Base-by-base conservation (phyloP, 495 filamentous ascomycete genomes). In the Elaphomyces granulatus region DNA sequence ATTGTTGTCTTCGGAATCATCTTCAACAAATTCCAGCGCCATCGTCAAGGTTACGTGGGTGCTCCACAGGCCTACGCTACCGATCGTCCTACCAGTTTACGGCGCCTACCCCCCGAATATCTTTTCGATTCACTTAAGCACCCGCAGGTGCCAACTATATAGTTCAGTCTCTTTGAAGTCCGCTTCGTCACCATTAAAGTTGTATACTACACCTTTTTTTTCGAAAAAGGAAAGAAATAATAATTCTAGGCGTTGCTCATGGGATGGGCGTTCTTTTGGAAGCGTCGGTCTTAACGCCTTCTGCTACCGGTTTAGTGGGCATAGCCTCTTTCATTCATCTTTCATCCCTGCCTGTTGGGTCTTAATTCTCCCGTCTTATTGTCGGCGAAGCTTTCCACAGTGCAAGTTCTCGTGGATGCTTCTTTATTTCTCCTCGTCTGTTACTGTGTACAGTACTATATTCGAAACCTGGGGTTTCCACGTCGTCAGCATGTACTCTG, bases 1-100 rank as follows among this genome's bases (percentile, higher is more conserved):
- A 75, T 99, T 36, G 87, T 99, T 40, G 72, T 83, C 16, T 71
- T 76, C 20, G 90, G 90, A 41, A 71, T 96, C 40, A 63, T 93
- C 40, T 65, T 85, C 20, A 87, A 94, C 54, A 79, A 86, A 40
- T 70, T 83, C 33, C 81, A 90, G 50, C 80, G 87, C 49, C 77
- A 74, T 59, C 72, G 78, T 26, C 84, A 94, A 55, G 92, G 90
- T 31, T 96, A 96, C 49, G 63, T 80, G 36, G 81, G 80, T 3
- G 83, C 83, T 3, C 83, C 83, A 4, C 83, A 83, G 16, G 66
- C 64, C 9, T 80, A 75, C 55, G 74, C 74, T 46, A 64, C 60
- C 12, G 82, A 88, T 50, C 78, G 81, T 41, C 77, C 73, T 30
- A 74, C 71, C 42, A 81, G 82, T 49, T 78, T 94, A 64, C 69